These are phyloP conservation scores for Claviceps digitariae DNA, from an alignment of 2,329 filamentous ascomycete genomes.

Conservation along the genomic window DNA sequence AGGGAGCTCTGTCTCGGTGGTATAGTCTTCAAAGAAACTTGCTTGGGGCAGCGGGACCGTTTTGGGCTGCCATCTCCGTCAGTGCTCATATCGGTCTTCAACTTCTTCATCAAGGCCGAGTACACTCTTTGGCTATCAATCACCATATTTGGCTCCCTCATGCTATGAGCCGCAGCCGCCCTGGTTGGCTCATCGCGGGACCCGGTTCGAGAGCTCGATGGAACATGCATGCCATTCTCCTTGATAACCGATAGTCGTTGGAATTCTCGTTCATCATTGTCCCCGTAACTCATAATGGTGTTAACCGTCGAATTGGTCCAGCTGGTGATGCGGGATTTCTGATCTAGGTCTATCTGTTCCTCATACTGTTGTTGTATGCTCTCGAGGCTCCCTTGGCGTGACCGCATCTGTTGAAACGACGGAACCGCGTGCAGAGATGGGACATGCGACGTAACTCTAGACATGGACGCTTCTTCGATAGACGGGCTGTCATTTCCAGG, in stretches of 20 bases:
- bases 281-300: slow-evolving; percentile 33
- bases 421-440: slow-evolving; percentile 36
- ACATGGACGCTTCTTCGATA: slow-evolving; percentile 31
- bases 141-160: slow-evolving; percentile 9
- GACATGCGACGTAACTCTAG: slow-evolving; percentile 32
- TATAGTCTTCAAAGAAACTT: slow-evolving; percentile 1
- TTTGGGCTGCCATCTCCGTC: slow-evolving; percentile 4
- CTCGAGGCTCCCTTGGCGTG: slow-evolving; percentile 41
- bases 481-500: slow-evolving; percentile 20
- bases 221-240: slow-evolving; percentile 32
- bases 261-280: slow-evolving; percentile 30
- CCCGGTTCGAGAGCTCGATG: slow-evolving; percentile 20
- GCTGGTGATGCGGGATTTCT: slow-evolving; percentile 56
- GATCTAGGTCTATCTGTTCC: slow-evolving; percentile 27
- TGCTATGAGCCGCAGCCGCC: slow-evolving; percentile 6
- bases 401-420: slow-evolving; percentile 32
- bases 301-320: slow-evolving; percentile 53
- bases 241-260: slow-evolving; percentile 53
- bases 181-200: not conserved
- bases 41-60: not conserved
- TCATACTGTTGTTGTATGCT: slow-evolving; percentile 27
- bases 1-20: slow-evolving; percentile 9
- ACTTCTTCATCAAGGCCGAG: slow-evolving; percentile 47
- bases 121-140: slow-evolving; percentile 48
- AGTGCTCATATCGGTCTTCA: slow-evolving; percentile 25